Conservation (phyloP, 176 grass and related monocot genomes). For the Neostapfia colusana region DNA sequence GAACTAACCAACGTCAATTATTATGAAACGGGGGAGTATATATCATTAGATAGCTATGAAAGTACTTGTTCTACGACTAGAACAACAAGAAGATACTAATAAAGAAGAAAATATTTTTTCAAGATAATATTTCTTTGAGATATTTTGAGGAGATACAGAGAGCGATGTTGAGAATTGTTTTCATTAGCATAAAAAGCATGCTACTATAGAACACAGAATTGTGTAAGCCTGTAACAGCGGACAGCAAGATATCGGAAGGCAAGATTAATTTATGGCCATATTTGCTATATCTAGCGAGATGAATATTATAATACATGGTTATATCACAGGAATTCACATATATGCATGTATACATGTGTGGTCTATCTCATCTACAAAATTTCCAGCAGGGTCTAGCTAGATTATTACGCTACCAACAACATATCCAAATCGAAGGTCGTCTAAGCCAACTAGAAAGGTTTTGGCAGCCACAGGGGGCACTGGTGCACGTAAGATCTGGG, state of each 20-base stretch:
- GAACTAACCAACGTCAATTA: no score
- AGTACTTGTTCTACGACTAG: no score
- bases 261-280: not conserved
- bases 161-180: no score
- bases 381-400: slow-evolving; percentile 7
- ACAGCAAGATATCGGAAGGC: no score
- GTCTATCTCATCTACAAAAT: slow-evolving; percentile 15
- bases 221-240: no score
- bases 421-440: not conserved
- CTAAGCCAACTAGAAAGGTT: slow-evolving; percentile 32
- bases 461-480: not conserved
- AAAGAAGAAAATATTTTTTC: no score
- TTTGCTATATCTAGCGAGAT: no score
- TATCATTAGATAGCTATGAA: no score
- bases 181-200: no score
- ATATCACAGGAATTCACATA: slow-evolving; percentile 15
- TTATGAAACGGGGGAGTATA: no score
- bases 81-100: not conserved
- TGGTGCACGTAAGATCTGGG: not conserved
- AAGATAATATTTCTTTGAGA: not conserved
- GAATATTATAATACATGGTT: slow-evolving; percentile 18
- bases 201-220: no score
- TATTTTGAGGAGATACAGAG: not conserved
- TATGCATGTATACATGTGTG: slow-evolving; percentile 37
- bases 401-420: not conserved